Evolutionary conservation across 495 filamentous ascomycete genomes (phyloP), one percentile per base, ranked within the genome.

Genomic region (Cenococcum geophilum): DNA sequence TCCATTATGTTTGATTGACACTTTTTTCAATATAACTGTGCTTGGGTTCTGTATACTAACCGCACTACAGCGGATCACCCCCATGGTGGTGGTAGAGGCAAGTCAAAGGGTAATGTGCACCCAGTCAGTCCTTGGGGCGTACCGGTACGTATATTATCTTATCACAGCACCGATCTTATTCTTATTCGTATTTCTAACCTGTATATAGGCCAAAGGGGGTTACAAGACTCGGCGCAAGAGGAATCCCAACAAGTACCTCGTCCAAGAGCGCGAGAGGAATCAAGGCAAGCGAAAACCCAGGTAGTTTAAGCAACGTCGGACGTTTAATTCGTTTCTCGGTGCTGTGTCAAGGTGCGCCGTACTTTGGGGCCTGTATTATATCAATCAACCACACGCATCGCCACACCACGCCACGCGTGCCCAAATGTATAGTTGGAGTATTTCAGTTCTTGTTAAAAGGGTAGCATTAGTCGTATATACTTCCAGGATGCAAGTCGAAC

Each of bases 31-130:
- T 2, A 21, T 16, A 23, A 4, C 20, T 18, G 32, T 1, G 34
- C 11, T 27, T 40, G 37, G 5, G n/a, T 16, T 45, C 60, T 14
- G 49, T 45, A 56, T 58, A 55, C 70, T 77, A 61, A 78, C 61
- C n/a, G 20, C 34, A 61, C 16, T 63, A 49, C 60, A 84, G 82
- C 77, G 62, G 95, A 98, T 66, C 93, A 98, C 82, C 92, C 93
- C 67, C 93, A 98, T 76, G 93, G 93, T 82, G 93, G 93, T 86
- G 93, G 93, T 72, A 82, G 95, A 78, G 93, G 93, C 72, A 98
- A 98, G 78, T 95, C 90, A 23, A 97, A 98, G 87, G 92, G 93
- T 80, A 97, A 97, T 74, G 82, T 89, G 58, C 78, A 93, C 72
- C 92, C 95, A 48, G 89, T 91, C 72, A 95, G 89, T 77, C 91